Evolutionary conservation across 2,329 filamentous ascomycete species (phyloP), one percentile per base, ranked within the genome.

Genomic region (Pestalotiopsis sp.): DNA sequence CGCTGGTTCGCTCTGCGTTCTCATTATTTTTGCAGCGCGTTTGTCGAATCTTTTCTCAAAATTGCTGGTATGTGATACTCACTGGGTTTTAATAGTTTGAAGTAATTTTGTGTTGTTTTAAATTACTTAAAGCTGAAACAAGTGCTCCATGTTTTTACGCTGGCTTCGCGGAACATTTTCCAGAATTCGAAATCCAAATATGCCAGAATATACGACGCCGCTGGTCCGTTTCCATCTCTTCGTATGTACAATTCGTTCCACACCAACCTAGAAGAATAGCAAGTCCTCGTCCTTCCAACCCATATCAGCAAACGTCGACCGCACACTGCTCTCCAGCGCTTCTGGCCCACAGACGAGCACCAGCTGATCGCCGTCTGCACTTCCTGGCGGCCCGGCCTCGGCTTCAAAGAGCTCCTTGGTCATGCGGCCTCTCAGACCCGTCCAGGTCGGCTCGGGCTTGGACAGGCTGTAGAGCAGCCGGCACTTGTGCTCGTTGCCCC

Each of bases 331-430:
- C 81, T 97, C 93, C 83, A 97, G 83, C 3, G 90, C 81, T 72
- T 86, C 88, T 0, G 94, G 94, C 2, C 94, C 94, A 80, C 94
- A 97, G 17, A 97, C 85, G 68, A 97, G 80, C 14, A 93, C 89
- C 83, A 97, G 78, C 13, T 87, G 85, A 69, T 87, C 85, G 0
- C 82, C 82, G 71, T 77, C 76, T 59, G 65, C 71, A 12, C 69
- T 71, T 60, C 58, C 52, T 71, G 82, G 79, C 72, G 81, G 77
- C 0, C 83, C 84, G 6, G 87, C 81, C 69, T 93, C 87, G 70
- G 87, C 85, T 71, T 87, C 82, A 39, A 96, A 80, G 67, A 97
- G 78, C 2, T 85, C 83, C 70, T 81, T 83, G 12, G 87, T 88
- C 73, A 97, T 89, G 25, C 92, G 83, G 0, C 94, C 94, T 64